Evolutionary conservation across 2,329 filamentous ascomycete genomes (phyloP).

Genomic region (Scolecobasidium constrictum): DNA sequence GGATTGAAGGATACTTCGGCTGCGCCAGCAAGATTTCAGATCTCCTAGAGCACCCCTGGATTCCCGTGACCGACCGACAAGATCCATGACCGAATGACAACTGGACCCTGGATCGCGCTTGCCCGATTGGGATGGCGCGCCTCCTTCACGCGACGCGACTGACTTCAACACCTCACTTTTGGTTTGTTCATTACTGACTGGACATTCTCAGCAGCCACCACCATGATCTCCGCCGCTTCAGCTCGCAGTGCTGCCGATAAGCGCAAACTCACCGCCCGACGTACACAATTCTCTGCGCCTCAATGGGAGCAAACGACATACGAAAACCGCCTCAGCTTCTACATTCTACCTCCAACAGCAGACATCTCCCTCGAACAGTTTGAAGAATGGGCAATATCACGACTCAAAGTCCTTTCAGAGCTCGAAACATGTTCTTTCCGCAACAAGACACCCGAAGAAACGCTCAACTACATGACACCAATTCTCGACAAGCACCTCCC

Average conservation of each 20-base stretch:
- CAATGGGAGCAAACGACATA: constrained; percentile 71
- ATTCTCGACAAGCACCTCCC: constrained; percentile 81
- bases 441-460: constrained; percentile 77
- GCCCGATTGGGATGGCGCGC: too few species aligned
- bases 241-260: too few species aligned
- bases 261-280: constrained; percentile 59
- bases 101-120: too few species aligned
- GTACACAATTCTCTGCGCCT: constrained; percentile 73
- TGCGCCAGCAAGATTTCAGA: too few species aligned
- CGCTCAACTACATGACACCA: constrained; percentile 69
- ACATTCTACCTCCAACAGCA: constrained; percentile 73
- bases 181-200: too few species aligned
- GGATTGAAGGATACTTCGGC: too few species aligned
- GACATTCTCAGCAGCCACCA: neutral
- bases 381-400: constrained; percentile 95
- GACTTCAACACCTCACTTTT: neutral
- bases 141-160: neutral
- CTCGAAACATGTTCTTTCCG: constrained; percentile 92
- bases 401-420: constrained; percentile 79
- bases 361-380: constrained; percentile 97
- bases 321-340: constrained; percentile 83
- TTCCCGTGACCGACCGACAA: too few species aligned
- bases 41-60: too few species aligned
- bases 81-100: too few species aligned
- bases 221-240: neutral